Evolutionary conservation across 495 filamentous ascomycete species (phyloP), one percentile per base, ranked within the genome.

Genomic region (Podospora pseudocomata): DNA sequence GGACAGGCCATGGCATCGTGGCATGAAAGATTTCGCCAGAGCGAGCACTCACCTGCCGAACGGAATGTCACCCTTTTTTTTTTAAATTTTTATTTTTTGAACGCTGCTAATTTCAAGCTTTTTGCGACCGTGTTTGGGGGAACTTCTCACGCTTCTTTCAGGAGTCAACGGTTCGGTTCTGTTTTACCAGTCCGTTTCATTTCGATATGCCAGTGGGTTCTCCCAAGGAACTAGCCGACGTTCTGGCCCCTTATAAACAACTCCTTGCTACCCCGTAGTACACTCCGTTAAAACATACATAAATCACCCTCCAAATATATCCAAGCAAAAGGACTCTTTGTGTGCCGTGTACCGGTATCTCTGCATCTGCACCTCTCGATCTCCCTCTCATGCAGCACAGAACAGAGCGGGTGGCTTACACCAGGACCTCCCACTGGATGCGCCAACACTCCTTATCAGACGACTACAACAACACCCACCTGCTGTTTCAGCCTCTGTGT

Each of bases 401-500:
- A 32, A 7, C 23, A 49, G 39, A 49, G 13, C 39, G 39, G 39
- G 39, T 49, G 39, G 39, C 39, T 49, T 49, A 16, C 39, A 18
- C 39, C 39, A 49, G 39, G 9, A 49, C 39, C 60, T 49, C 23
- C 60, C 59, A 18, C 16, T 30, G 16, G 5, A 19, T 19, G 60
- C 19, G 19, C 58, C 16, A 19, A 11, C 44, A 27, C 65, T 53
- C 26, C 30, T 20, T 66, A 16, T 16, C 58, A 61, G 20, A 39
- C 13, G 9, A 60, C 13, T 7, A 55, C 39, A 16, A 49, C 39
- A 49, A 49, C 39, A 49, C 9, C 39, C 39, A 49, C 0, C 39
- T 49, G 39, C 39, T 49, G 63, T 65, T 59, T 65, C 64, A 65
- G 18, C 5, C 59, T 23, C 55, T 66, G 64, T 59, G 11, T 16